Base-by-base conservation (phyloP, 495 filamentous ascomycete genomes). In the Aspergillus campestris region DNA sequence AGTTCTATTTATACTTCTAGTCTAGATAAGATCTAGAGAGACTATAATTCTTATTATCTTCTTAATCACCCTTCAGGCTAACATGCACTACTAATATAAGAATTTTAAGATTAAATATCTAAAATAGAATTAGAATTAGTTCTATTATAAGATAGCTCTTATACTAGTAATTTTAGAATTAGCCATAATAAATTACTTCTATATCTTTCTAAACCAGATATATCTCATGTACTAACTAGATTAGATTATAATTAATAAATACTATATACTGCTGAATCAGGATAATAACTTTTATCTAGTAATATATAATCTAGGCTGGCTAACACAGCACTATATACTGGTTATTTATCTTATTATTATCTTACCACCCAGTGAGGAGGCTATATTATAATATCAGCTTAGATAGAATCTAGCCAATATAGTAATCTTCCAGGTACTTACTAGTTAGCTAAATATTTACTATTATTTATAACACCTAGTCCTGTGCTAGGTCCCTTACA, bases 1-100 rank as follows among this genome's bases (percentile, higher is more conserved):
- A 38, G 31, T 62, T 27, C 38, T 49, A 18, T 62, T 62, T 31
- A 58, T 62, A 36, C 47, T 62, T 15, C 55, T 45, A 24, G 47
- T 34, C 27, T 53, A 14, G 41, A 33, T 34, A 14, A 31, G 15
- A 30, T 30, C 40, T 10, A 15, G 40, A 30, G 40, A 30, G 5
- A 42, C 29, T 1, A 44, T 34, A 8, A 31, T 42, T 28, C 35
- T 45, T 37, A 48, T 38, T n/a, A 42, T 40, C 37, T 40, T 14
- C 43, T 49, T 44, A 3, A 38, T 61, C 10, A 42, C 42, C 39
- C 49, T 60, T 38, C 31, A 37, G 12, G 7, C 30, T 11, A 45
- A 61, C 38, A 32, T 59, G 1, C 29, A 42, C 7, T 27, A 33
- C 7, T 31, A 38, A 31, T 59, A 30, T 38, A 5, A 35, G 35